Evolutionary conservation across 768 basidiomycete genomes (phyloP).

Genomic region (Brasilioporus rufonigricans): DNA sequence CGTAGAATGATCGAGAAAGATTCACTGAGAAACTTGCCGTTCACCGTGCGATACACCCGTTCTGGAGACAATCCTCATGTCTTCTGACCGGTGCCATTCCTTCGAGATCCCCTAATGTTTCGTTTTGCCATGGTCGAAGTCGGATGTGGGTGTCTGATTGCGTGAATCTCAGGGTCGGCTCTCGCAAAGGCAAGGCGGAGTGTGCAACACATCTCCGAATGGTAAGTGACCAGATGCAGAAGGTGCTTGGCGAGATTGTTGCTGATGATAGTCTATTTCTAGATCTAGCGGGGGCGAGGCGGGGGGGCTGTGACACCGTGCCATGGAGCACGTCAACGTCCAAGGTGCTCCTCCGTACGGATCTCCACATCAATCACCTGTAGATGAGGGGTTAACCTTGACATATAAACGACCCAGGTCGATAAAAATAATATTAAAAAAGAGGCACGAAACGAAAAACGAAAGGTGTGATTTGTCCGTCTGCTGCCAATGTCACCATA

Average conservation of each 20-base stretch:
- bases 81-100: neutral
- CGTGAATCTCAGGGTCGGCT: constrained; percentile 2
- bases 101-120: neutral
- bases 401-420: neutral
- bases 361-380: neutral
- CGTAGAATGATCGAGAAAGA: neutral
- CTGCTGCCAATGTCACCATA: constrained; percentile 1
- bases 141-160: neutral
- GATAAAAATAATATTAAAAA: neutral
- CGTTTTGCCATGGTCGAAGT: neutral
- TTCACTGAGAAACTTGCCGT: neutral
- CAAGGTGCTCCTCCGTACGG: neutral
- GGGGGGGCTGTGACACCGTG: constrained; percentile 5
- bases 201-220: constrained; percentile 1
- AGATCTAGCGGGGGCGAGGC: constrained; percentile 7
- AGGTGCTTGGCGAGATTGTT: neutral
- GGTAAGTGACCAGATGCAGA: constrained; percentile 12
- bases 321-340: neutral
- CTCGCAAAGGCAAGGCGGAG: neutral
- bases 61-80: neutral
- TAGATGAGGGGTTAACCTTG: neutral
- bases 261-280: constrained; percentile 10
- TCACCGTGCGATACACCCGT: neutral
- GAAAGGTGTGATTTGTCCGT: neutral
- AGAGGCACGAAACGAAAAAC: neutral